A percentile compares a stretch with the other conserved stretches of the same genome.
These are phyloP conservation scores for Colletotrichum sp. DNA, from an alignment of 2,329 filamentous ascomycete genomes.

Conservation along the genomic window DNA sequence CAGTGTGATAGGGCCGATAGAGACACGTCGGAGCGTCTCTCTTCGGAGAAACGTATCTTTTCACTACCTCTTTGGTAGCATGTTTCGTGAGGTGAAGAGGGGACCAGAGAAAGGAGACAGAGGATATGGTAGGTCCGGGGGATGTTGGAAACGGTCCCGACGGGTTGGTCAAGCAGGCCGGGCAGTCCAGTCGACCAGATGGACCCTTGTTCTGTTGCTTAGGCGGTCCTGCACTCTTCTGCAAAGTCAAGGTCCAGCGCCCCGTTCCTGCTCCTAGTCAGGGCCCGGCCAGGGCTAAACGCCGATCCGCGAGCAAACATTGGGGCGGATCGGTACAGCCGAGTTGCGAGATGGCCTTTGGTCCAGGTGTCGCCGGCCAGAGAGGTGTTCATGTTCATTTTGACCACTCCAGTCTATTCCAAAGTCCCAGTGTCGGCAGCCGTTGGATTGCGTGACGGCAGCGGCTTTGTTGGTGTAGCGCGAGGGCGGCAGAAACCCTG, in stretches of 20 bases:
- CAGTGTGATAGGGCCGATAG: constrained; percentile 3
- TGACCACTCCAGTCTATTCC: background rate
- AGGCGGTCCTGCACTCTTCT: background rate
- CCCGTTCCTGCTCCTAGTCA: background rate
- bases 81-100: background rate
- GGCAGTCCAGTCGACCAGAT: background rate
- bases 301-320: constrained; percentile 9
- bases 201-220: constrained; percentile 2
- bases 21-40: constrained; percentile 5
- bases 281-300: constrained; percentile 1
- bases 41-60: background rate
- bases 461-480: background rate
- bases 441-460: background rate
- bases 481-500: background rate
- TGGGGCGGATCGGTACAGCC: constrained; percentile 1
- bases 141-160: constrained; percentile 12
- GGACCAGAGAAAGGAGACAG: background rate
- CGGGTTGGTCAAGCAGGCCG: constrained; percentile 16
- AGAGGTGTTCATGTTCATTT: background rate
- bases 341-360: background rate
- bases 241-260: background rate
- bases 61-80: background rate
- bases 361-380: background rate
- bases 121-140: constrained; percentile 6
- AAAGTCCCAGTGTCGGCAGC: background rate